Evolutionary conservation across 2,329 filamentous ascomycete genomes (phyloP).

Genomic region (Alternaria gaisen): DNA sequence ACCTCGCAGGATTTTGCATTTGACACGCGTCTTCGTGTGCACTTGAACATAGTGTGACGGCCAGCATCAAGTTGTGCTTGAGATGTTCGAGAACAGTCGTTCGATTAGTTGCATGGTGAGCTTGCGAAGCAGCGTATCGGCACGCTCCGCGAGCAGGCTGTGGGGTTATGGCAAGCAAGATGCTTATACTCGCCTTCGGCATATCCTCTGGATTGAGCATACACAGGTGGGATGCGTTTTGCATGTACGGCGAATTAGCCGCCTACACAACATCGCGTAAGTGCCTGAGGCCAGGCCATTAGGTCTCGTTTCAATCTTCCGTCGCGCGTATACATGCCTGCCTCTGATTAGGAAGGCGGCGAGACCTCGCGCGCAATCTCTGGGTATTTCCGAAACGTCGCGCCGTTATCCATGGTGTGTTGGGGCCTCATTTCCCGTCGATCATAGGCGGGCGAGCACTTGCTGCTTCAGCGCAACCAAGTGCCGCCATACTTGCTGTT

Average conservation of each 20-base stretch:
- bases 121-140: neutral
- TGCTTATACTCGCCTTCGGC: conserved; percentile 7
- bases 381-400: conserved; percentile 32
- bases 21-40: neutral
- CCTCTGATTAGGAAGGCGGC: conserved; percentile 11
- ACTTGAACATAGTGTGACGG: neutral
- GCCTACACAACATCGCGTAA: conserved; percentile 1
- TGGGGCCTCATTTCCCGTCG: conserved; percentile 35
- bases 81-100: neutral
- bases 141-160: neutral
- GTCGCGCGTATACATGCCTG: neutral
- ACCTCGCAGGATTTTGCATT: neutral
- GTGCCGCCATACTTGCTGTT: neutral
- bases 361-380: conserved; percentile 34
- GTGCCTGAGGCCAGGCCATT: conserved; percentile 3
- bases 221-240: conserved; percentile 1
- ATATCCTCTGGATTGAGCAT: neutral
- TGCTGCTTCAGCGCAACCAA: conserved; percentile 8
- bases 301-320: conserved; percentile 10
- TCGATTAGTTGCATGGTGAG: neutral
- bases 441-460: conserved; percentile 20
- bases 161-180: conserved; percentile 7
- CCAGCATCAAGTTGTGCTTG: neutral
- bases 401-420: conserved; percentile 20
- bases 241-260: neutral